A percentile compares a stretch with the other conserved stretches of the same genome.
Evolutionary conservation across 163 green algal species (phyloP).

Genomic region (Chlamydomonas reinhardtii): DNA sequence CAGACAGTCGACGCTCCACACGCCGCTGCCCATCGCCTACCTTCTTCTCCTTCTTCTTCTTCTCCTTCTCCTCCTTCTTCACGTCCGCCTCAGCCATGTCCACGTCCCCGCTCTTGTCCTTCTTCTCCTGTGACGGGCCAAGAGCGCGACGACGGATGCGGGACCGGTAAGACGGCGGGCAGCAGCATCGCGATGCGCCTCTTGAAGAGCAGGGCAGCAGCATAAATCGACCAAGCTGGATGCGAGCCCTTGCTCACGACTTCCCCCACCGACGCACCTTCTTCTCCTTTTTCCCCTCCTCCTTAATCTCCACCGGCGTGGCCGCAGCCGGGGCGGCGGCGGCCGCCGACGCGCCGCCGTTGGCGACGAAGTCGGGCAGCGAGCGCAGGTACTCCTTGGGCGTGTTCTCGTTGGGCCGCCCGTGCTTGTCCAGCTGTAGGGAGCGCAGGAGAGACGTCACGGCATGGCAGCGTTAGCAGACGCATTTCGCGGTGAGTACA

Average conservation of each 20-base stretch:
- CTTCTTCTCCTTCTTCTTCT: constrained; percentile 39
- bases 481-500: too few relatives aligned
- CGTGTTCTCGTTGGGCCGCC: constrained; percentile 94
- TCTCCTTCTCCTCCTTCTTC: constrained; percentile 44
- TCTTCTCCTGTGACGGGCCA: constrained; percentile 33
- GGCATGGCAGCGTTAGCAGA: too few relatives aligned
- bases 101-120: constrained; percentile 26
- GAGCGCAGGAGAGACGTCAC: too few relatives aligned
- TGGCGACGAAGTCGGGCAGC: constrained; percentile 62
- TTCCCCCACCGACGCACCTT: constrained; percentile 27
- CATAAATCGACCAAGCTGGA: too few relatives aligned
- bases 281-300: constrained; percentile 54
- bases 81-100: constrained; percentile 24
- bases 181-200: too few relatives aligned
- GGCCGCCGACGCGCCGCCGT: constrained; percentile 5
- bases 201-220: too few relatives aligned
- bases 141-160: background rate
- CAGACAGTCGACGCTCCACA: too few relatives aligned
- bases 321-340: constrained; percentile 42
- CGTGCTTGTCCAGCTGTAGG: constrained; percentile 94
- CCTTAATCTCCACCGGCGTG: constrained; percentile 37
- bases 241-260: too few relatives aligned
- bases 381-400: constrained; percentile 94
- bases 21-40: background rate
- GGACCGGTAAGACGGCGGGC: too few relatives aligned